Base-by-base conservation (phyloP, 2,329 filamentous ascomycete genomes). In the Geoglossum cookeanum region DNA sequence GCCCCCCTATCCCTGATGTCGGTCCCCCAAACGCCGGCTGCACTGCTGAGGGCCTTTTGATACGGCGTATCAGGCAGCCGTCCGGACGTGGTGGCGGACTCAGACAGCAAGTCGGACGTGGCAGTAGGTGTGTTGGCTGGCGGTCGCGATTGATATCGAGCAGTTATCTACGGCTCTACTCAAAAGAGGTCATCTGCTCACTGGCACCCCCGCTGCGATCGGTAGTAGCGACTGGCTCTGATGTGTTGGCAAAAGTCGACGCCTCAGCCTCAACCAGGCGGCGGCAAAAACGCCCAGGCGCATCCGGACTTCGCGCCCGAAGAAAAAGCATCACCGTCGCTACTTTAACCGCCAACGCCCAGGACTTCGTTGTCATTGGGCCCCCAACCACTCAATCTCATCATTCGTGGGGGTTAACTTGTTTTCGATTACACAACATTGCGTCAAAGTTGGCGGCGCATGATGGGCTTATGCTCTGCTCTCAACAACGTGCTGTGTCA, bases 121-220 rank as follows among this genome's bases (percentile, higher is more conserved):
- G 48, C 48, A 52, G 48, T 22, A 52, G 27, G 29, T 52, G 48
- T 52, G 48, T 52, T 52, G 48, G 48, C 48, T 52, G 32, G 48
- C 48, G 11, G 48, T 33, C 32, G 48, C 9, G 48, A 52, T 32
- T 52, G 48, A 52, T 52, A 33, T 52, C 32, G 27, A 22, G 27
- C 39, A 52, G 29, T 27, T 49, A 49, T 27, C 11, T 6, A 32
- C 17, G 4, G 22, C 29, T 29, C 45, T 27, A 6, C 7, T 47
- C 44, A 11, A 32, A 15, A 13, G 27, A 30, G 48, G 48, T 52
- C 48, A 52, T 52, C 48, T 52, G 48, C 48, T 52, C 47, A 49
- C 47, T 22, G 17, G 17, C 17, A 49, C 9, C 48, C 48, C 48
- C 48, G 11, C 22, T 29, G 48, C 15, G 48, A 32, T 52, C 48